These are phyloP conservation scores for Lithospermum erythrorhizon DNA, from an alignment of 257 asterid species.

Conservation along the genomic window DNA sequence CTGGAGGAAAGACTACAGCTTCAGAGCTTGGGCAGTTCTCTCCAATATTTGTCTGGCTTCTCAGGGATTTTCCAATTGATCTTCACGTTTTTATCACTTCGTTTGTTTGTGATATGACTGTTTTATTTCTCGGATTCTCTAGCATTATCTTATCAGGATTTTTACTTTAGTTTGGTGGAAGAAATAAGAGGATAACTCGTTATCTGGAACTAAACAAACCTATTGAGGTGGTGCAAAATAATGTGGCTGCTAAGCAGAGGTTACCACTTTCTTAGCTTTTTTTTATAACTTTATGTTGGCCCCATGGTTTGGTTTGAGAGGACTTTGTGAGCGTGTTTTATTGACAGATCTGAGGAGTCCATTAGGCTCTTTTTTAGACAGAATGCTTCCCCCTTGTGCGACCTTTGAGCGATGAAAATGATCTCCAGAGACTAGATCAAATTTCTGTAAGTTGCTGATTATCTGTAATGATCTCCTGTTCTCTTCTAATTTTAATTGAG, in stretches of 20 bases:
- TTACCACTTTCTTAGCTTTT: slow-evolving; percentile 11
- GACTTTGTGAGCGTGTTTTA: not conserved
- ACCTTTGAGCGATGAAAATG: slow-evolving; percentile 73
- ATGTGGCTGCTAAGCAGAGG: slow-evolving; percentile 92
- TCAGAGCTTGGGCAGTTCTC: slow-evolving; percentile 95
- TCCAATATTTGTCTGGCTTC: slow-evolving; percentile 95
- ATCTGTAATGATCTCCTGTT: not conserved
- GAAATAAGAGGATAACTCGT: slow-evolving; percentile 83
- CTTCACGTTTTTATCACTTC: not conserved
- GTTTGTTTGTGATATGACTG: not conserved
- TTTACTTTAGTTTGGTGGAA: slow-evolving; percentile 79
- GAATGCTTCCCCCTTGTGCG: slow-evolving; percentile 96
- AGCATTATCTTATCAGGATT: slow-evolving; percentile 44
- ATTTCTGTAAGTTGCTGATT: slow-evolving; percentile 45
- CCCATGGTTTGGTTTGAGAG: not conserved
- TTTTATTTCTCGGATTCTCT: not conserved
- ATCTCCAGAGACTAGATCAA: slow-evolving; percentile 86
- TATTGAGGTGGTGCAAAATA: slow-evolving; percentile 66
- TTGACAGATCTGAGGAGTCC: slow-evolving; percentile 38
- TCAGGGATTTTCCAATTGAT: slow-evolving; percentile 46
- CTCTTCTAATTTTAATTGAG: not conserved
- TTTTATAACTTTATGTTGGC: not conserved
- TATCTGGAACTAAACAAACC: slow-evolving; percentile 93
- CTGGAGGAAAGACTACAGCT: slow-evolving; percentile 73
- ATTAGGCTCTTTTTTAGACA: slow-evolving; percentile 97